Conservation (phyloP, 192 early-diverging fungal genomes). For the Diversispora eburnea region DNA sequence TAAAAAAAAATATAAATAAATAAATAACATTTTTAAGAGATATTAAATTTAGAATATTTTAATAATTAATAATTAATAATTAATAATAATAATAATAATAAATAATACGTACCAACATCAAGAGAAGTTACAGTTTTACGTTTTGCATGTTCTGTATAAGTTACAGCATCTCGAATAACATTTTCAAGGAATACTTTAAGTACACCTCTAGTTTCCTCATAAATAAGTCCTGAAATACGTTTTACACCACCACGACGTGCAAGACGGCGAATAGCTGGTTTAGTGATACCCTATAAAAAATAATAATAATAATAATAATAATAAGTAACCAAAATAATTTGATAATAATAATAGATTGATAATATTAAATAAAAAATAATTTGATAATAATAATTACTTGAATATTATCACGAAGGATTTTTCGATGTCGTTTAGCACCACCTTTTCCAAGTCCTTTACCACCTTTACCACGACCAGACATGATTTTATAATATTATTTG, state of each 20-base stretch:
- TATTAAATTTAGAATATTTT: too few relatives aligned
- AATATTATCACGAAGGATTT: neutral
- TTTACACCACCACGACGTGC: conserved; percentile 98
- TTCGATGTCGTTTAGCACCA: neutral
- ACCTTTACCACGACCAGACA: neutral
- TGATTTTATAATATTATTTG: too few relatives aligned
- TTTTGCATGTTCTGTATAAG: conserved; percentile 95
- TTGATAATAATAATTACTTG: neutral
- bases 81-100: too few relatives aligned
- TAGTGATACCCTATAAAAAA: conserved; percentile 6
- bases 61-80: too few relatives aligned
- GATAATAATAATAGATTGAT: neutral
- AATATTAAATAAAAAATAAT: neutral
- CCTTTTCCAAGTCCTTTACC: conserved; percentile 15
- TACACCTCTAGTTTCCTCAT: conserved; percentile 92
- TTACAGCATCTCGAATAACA: conserved; percentile 92
- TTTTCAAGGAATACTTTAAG: conserved; percentile 94
- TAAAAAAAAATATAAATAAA: too few relatives aligned
- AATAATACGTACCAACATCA: too few relatives aligned
- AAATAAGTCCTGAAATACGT: conserved; percentile 92
- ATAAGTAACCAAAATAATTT: neutral
- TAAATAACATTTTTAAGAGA: too few relatives aligned
- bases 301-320: too few relatives aligned
- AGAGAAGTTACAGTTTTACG: conserved; percentile 84
- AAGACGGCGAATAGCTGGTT: conserved; percentile 81